Base-by-base conservation (phyloP, 2,329 filamentous ascomycete genomes). In the Talaromyces verruculosus region DNA sequence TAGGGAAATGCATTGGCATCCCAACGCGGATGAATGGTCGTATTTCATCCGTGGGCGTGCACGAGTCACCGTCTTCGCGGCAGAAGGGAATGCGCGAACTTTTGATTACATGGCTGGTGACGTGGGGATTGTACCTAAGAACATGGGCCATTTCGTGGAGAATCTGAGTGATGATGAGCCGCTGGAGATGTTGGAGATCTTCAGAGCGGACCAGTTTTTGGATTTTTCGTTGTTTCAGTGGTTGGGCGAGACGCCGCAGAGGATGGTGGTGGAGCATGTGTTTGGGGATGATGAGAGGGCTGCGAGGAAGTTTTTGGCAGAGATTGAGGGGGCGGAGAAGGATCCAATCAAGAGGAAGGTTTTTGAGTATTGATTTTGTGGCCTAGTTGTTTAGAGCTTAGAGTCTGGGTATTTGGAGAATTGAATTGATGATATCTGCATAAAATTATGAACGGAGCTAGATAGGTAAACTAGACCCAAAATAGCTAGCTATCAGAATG, bases 1-100 rank as follows among this genome's bases (percentile, higher is more conserved):
- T 68, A 84, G 90, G 3, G 89, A 92, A 78, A 91, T 93, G 86
- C 90, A 93, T 80, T 93, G 90, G 90, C 90, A 93, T 74, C 89
- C 89, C 0, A 88, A 87, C 61, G 89, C 89, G 4, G 90, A 92
- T 72, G 90, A 92, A 75, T 93, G 90, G 90, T 89, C 87, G 11
- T 93, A 90, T 78, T 92, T 92, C 80, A 85, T 92, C 75, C 80
- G 79, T 45, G 91, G 91, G 0, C 87, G 86, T 22, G 91, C 89
- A 0, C 84, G 90, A 51, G 85, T 92, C 28, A 92, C 89, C n/a
- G 85, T 93, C 71, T 93, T 92, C 72, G 89, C 85, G 0, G 84
- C 89, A 0, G 85, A 89, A 73, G 89, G 89, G 35, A 87, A 82
- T 30, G 89, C 90, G 0, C 81, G 89, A 39, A 93, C 90, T 0